Percentiles rank a stretch among this genome's conserved stretches.
phyloP scores from a whole-genome alignment of 2,329 filamentous ascomycete species.

The Beauveria varroae region DNA sequence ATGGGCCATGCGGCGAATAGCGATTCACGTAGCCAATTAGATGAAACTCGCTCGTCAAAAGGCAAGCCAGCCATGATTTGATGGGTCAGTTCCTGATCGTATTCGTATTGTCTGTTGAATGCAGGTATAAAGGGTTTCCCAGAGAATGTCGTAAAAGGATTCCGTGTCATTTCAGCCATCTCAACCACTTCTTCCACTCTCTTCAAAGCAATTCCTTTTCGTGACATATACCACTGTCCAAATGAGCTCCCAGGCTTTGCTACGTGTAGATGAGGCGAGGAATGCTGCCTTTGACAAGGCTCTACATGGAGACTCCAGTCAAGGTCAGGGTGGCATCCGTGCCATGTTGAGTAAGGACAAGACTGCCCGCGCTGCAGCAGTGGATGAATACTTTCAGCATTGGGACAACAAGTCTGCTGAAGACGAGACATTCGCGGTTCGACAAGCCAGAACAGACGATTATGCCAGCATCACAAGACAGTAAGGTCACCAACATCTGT shows the following conservation, averaged over 20 bases:
- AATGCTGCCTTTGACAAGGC: constrained; percentile 82
- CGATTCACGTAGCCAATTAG: background rate
- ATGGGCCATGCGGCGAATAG: background rate
- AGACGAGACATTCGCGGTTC: constrained; percentile 65
- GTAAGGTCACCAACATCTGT: constrained; percentile 39
- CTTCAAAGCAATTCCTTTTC: too few relatives aligned
- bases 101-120: constrained; percentile 5
- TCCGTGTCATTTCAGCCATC: background rate
- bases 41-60: background rate
- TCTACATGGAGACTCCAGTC: constrained; percentile 62
- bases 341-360: constrained; percentile 75
- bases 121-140: background rate
- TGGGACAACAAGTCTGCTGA: constrained; percentile 73
- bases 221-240: background rate
- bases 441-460: constrained; percentile 65
- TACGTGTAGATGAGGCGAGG: constrained; percentile 68
- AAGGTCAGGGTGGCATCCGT: constrained; percentile 59
- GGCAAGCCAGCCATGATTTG: background rate
- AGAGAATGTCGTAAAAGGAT: background rate
- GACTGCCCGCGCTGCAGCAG: constrained; percentile 63
- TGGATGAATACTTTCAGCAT: constrained; percentile 86
- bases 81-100: background rate
- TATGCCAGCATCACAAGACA: constrained; percentile 85
- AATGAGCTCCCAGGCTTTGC: constrained; percentile 41
- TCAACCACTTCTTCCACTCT: background rate